Evolutionary conservation across 202 grass and related monocot genomes (phyloP), one percentile per base, ranked within the genome.

Genomic region (Hordeum pubiflorum): DNA sequence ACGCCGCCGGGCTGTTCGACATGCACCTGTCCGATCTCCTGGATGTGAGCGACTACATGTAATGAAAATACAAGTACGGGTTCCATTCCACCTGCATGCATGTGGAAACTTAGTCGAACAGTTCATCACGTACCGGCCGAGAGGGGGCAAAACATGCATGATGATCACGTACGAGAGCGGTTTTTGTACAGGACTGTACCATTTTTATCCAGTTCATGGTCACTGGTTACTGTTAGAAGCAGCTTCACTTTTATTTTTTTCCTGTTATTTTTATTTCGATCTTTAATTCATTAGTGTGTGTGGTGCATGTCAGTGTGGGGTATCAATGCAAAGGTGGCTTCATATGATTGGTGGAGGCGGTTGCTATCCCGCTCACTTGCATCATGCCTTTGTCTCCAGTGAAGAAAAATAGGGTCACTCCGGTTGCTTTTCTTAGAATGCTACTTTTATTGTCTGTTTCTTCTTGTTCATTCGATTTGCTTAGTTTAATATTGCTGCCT

Each of bases 21-120:
- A 74, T 91, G 77, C 90, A 88, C 26, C 63, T 91, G 48, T 88
- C 92, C 36, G 89, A 92, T 32, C 84, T 89, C 41, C 80, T 93
- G 40, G 90, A 93, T 63, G 82, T 91, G 27, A 91, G 90, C 64
- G 91, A 96, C 43, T 93, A 88, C 74, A 89, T 99, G 81, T 99
- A 75, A 3, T 13, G 67, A 76, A 41, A 23, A 55, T 18, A 31
- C 17, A 52, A 79, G 75, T 65, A 21, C 62, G 15, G 75, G 17
- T 62, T 61, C 50, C 50, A 54, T 12, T 52, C 20, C 37, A 69
- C 21, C 10, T 43, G 37, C 21, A 36, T 44, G 38, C 21, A 36
- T 20, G 46, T 66, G 76, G 21, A 60, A 60, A 60, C 81, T 21
- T 23, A 6, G 70, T 69, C 22, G 38, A 43, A 37, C 78, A 41